These are phyloP conservation scores for Solanum phureja DNA, from an alignment of 257 asterid species.

Conservation along the genomic window DNA sequence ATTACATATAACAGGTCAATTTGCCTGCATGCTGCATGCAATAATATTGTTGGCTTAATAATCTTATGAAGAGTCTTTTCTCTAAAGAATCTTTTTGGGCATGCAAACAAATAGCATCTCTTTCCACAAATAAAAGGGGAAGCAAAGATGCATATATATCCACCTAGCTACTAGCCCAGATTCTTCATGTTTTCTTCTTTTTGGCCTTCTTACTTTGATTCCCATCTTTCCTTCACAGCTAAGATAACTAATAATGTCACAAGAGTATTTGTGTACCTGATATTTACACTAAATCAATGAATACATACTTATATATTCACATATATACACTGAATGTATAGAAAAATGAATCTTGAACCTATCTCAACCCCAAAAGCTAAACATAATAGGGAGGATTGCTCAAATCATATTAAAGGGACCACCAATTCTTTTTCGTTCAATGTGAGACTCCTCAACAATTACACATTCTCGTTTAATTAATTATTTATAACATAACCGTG, in stretches of 20 bases:
- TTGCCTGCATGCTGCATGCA: background rate
- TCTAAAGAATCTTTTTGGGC: background rate
- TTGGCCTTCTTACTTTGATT: background rate
- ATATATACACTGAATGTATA: background rate
- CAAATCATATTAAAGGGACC: background rate
- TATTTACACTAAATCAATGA: background rate
- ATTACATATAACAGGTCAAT: background rate
- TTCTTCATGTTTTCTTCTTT: background rate
- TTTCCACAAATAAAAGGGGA: background rate
- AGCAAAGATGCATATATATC: background rate
- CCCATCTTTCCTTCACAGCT: background rate
- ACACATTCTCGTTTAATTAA: background rate
- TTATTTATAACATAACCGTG: background rate
- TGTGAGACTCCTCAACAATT: background rate
- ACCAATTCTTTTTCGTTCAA: background rate
- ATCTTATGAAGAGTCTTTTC: background rate
- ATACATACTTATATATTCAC: background rate
- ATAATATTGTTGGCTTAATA: background rate
- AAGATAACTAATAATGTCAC: background rate
- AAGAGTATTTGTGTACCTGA: background rate
- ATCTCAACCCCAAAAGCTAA: background rate
- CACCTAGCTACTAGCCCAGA: background rate
- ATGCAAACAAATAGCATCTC: background rate
- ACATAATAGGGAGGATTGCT: background rate
- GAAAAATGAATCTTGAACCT: background rate